Base-by-base conservation (phyloP, 495 filamentous ascomycete genomes). In the Xylaria grammica region DNA sequence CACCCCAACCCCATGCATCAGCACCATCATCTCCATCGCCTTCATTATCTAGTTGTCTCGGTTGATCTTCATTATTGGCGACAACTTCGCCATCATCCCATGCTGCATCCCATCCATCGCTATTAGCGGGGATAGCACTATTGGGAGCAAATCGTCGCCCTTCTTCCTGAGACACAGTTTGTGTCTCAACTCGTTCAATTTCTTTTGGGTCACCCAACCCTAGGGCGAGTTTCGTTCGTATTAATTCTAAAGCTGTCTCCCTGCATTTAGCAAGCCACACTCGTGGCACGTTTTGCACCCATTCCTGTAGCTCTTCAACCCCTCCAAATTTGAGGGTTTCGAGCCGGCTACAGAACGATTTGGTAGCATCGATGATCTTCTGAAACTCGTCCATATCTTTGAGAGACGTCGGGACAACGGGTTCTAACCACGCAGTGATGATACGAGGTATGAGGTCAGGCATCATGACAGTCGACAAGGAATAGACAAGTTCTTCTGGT, bases 181-280 rank as follows among this genome's bases (percentile, higher is more conserved):
- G 88, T 26, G 91, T 97, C 74, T 99, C 96, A 0, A 94, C 81
- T 58, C 90, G 86, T 71, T 97, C 93, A 2, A 94, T 93, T 44
- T 80, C 78, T 65, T 85, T 87, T 3, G 86, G 82, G 29, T 79
- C 74, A 34, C 86, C 84, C 42, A 92, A 78, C 7, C 90, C 91
- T 30, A 79, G 72, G 0, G 87, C 79, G 29, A 96, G 78, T 26
- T 90, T 84, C 55, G 81, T 85, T 51, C 94, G 86, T 6, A 95
- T 86, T 22, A 82, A 81, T 66, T 92, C 87, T 34, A 99, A 78
- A 3, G 90, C 88, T 44, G 84, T 83, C 66, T 95, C 92, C 61
- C 88, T 88, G 62, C 91, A 88, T 72, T 91, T 93, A n/a, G 87
- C 85, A 22, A 97, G 81, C 95, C 95, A 99, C 13, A 93, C 84